phyloP scores from a whole-genome alignment of 352 stramenopile genomes.

The Peronospora tabacina region DNA sequence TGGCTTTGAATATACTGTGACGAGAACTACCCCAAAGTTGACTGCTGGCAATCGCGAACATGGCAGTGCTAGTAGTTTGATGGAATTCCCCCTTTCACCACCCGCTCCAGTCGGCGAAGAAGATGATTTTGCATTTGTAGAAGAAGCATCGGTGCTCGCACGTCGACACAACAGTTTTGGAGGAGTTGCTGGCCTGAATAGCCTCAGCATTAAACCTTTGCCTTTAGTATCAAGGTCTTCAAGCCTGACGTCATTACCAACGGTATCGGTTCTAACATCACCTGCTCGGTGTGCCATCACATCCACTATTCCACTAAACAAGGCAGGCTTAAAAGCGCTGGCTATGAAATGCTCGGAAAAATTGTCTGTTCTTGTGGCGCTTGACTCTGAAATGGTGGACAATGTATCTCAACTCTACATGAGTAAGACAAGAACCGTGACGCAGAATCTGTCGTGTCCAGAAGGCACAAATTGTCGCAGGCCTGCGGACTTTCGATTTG shows the following conservation, averaged over 20 bases:
- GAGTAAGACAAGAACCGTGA: slow-evolving; percentile 65
- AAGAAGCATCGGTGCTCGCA: slow-evolving; percentile 54
- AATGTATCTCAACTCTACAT: slow-evolving; percentile 69
- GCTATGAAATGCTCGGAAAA: slow-evolving; percentile 81
- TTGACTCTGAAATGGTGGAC: slow-evolving; percentile 72
- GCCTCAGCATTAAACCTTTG: slow-evolving; percentile 38
- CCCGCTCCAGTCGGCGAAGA: slow-evolving; percentile 34
- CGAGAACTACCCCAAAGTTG: slow-evolving; percentile 15
- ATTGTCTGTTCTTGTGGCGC: slow-evolving; percentile 60
- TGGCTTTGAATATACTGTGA: slow-evolving; percentile 56
- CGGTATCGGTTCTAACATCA: slow-evolving; percentile 37
- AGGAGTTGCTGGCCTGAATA: slow-evolving; percentile 33
- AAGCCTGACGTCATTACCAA: slow-evolving; percentile 49
- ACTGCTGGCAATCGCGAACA: slow-evolving; percentile 6
- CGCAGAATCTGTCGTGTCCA: slow-evolving; percentile 54
- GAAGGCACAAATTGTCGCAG: slow-evolving; percentile 66
- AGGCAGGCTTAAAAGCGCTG: slow-evolving; percentile 49
- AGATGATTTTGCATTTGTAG: slow-evolving; percentile 75
- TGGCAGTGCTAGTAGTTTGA: neutral
- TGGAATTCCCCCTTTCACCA: slow-evolving; percentile 11
- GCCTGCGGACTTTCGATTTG: slow-evolving; percentile 64
- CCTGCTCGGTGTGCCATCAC: slow-evolving; percentile 47
- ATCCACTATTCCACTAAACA: slow-evolving; percentile 55
- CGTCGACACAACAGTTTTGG: slow-evolving; percentile 60
- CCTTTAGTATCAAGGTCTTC: slow-evolving; percentile 35